A percentile compares a stretch with the other conserved stretches of the same genome.
phyloP scores from a whole-genome alignment of 2,329 filamentous ascomycete species.

The Trichoderma sp. region DNA sequence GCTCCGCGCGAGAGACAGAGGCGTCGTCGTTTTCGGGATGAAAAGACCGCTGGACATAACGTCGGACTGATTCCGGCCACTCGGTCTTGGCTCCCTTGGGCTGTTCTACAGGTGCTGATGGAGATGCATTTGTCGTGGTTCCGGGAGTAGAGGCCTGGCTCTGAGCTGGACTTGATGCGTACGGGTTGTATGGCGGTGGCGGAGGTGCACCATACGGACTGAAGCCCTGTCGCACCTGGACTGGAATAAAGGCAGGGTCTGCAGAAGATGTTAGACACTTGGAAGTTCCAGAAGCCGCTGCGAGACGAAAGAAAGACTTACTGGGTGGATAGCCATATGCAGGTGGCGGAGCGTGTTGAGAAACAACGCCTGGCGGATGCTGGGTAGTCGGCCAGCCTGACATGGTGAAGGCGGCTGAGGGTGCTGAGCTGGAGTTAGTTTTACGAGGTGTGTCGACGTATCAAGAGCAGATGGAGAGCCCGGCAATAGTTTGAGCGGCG shows the following conservation, averaged over 20 bases:
- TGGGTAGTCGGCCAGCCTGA: constrained; percentile 38
- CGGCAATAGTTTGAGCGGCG: not conserved
- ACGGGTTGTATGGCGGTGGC: constrained; percentile 28
- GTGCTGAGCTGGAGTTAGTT: constrained; percentile 22
- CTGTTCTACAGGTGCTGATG: constrained; percentile 31
- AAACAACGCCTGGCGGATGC: constrained; percentile 42
- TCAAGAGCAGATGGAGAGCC: not conserved
- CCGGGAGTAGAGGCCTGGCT: constrained; percentile 27
- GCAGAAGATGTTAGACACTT: constrained; percentile 26
- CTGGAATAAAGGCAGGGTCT: constrained; percentile 58
- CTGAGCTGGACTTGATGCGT: constrained; percentile 30
- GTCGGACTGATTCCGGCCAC: constrained; percentile 79
- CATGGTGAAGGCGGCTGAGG: constrained; percentile 32
- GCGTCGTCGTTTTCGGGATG: constrained; percentile 66
- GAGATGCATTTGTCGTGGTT: constrained; percentile 32
- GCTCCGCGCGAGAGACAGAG: constrained; percentile 62
- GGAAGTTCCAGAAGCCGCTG: not conserved
- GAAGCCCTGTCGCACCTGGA: constrained; percentile 61
- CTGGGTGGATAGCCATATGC: constrained; percentile 40
- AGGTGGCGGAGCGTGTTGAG: constrained; percentile 35
- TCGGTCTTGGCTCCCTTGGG: constrained; percentile 60
- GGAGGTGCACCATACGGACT: constrained; percentile 41
- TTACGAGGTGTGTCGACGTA: not conserved
- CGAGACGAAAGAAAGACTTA: constrained; percentile 27
- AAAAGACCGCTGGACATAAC: constrained; percentile 88